Conservation (phyloP, 2,329 filamentous ascomycete genomes). For the Diaporthe vaccinii region DNA sequence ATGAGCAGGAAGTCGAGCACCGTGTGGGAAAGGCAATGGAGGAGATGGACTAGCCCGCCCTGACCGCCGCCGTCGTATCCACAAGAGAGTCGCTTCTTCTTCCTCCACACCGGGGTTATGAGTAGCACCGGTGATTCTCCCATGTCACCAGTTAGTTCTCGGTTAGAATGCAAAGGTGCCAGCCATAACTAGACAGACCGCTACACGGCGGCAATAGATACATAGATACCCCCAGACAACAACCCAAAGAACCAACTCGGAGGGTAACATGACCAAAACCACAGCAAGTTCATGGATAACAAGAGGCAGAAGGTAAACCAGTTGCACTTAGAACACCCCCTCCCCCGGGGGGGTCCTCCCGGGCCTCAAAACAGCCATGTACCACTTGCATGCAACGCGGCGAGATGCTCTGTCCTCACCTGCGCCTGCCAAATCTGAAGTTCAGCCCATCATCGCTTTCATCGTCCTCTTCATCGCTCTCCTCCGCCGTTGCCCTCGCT, state of each 20-base stretch:
- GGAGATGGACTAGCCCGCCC: conserved; percentile 66
- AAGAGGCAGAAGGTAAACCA: not conserved
- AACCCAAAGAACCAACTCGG: not conserved
- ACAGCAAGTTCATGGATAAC: too few species aligned
- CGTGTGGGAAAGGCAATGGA: conserved; percentile 62
- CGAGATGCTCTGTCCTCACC: conserved; percentile 45
- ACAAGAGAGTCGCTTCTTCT: not conserved
- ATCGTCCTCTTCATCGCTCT: conserved; percentile 50
- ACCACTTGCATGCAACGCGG: not conserved
- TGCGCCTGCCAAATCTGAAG: conserved; percentile 68
- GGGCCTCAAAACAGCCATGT: not conserved
- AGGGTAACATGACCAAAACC: not conserved
- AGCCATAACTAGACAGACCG: conserved; percentile 19
- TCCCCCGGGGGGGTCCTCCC: too few species aligned
- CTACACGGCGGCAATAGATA: conserved; percentile 17
- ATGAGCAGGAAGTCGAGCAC: conserved; percentile 64
- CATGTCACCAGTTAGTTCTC: not conserved
- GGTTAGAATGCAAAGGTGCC: not conserved
- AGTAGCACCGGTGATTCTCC: not conserved
- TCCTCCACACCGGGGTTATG: not conserved
- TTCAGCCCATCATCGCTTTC: conserved; percentile 70
- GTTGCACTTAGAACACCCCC: not conserved
- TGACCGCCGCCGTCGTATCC: not conserved
- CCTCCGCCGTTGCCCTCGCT: conserved; percentile 45
- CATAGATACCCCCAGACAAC: not conserved